Percentiles rank a stretch among this genome's conserved stretches.
phyloP scores from a whole-genome alignment of 2,329 filamentous ascomycete genomes.

The Cytospora piceae region DNA sequence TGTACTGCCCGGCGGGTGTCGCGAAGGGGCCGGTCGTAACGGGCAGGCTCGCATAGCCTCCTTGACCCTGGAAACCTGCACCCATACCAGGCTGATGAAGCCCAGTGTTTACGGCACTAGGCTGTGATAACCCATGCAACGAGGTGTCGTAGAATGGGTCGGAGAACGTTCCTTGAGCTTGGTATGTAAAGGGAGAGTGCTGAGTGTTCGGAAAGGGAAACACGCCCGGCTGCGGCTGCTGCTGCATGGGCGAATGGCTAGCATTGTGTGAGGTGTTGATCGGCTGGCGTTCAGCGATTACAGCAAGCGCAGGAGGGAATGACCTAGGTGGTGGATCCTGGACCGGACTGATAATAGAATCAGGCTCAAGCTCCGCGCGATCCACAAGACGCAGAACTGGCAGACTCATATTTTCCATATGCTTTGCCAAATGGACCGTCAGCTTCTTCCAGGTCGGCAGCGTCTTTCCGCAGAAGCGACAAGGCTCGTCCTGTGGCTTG shows the following conservation, averaged over 20 bases:
- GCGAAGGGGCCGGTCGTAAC: constrained; percentile 38
- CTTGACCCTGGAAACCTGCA: constrained; percentile 26
- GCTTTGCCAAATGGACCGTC: constrained; percentile 89
- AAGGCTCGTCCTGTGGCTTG: constrained; percentile 75
- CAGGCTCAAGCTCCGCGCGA: constrained; percentile 51
- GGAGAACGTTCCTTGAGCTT: constrained; percentile 28
- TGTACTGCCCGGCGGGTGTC: constrained; percentile 38
- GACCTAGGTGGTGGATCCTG: constrained; percentile 56
- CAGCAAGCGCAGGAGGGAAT: constrained; percentile 39
- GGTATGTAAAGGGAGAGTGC: constrained; percentile 29
- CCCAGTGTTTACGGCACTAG: constrained; percentile 11
- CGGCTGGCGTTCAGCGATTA: constrained; percentile 39
- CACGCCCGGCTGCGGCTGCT: constrained; percentile 24
- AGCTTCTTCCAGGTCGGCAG: constrained; percentile 91
- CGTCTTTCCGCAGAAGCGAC: constrained; percentile 81
- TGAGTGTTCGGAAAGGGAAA: constrained; percentile 22
- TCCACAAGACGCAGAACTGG: constrained; percentile 70
- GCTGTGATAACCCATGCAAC: constrained; percentile 26
- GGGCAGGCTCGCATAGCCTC: constrained; percentile 38
- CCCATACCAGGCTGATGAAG: constrained; percentile 26
- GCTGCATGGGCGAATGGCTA: constrained; percentile 26
- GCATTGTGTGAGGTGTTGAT: constrained; percentile 32
- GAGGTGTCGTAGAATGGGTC: constrained; percentile 23
- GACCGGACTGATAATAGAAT: constrained; percentile 70
- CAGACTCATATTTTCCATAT: constrained; percentile 90